A percentile compares a stretch with the other conserved stretches of the same genome.
Evolutionary conservation across 257 asterid species (phyloP).

Genomic region (Salvia miltiorrhiza): DNA sequence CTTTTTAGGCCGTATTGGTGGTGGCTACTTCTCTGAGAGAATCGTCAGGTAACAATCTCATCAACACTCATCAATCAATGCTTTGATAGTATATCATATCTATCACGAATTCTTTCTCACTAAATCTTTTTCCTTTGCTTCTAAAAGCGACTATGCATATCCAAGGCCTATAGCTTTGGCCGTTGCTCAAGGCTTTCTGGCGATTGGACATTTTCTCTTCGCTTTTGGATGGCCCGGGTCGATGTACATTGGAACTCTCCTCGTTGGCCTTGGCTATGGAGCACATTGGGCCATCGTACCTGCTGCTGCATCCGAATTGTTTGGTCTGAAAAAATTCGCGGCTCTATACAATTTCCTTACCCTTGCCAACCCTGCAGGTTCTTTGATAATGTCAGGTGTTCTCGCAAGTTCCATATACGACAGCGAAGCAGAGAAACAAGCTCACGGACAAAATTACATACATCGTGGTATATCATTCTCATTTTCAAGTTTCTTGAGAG

Average conservation of each 20-base stretch:
- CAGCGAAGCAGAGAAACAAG: conserved; percentile 79
- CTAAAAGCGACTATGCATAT: conserved; percentile 72
- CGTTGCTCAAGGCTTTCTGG: conserved; percentile 73
- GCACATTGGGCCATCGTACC: conserved; percentile 98
- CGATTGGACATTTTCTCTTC: conserved; percentile 73
- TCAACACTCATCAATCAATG: neutral
- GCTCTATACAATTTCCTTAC: conserved; percentile 79
- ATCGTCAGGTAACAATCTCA: conserved; percentile 42
- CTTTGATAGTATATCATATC: neutral
- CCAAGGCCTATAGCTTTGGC: conserved; percentile 85
- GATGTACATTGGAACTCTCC: conserved; percentile 82
- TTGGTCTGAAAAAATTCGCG: conserved; percentile 84
- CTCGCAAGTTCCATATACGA: conserved; percentile 86
- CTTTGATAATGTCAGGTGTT: conserved; percentile 71
- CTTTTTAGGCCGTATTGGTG: conserved; percentile 64
- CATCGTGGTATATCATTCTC: conserved; percentile 32
- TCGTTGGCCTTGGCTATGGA: conserved; percentile 93
- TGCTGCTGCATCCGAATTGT: conserved; percentile 84
- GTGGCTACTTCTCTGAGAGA: conserved; percentile 65
- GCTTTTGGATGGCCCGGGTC: conserved; percentile 96
- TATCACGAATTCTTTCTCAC: conserved; percentile 11
- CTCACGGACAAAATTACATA: conserved; percentile 32
- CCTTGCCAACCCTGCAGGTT: conserved; percentile 81
- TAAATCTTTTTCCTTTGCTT: neutral
- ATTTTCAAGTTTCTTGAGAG: conserved; percentile 35